Base-by-base conservation (phyloP, 306 rosid genomes). In the Mimosa bimucronata region DNA sequence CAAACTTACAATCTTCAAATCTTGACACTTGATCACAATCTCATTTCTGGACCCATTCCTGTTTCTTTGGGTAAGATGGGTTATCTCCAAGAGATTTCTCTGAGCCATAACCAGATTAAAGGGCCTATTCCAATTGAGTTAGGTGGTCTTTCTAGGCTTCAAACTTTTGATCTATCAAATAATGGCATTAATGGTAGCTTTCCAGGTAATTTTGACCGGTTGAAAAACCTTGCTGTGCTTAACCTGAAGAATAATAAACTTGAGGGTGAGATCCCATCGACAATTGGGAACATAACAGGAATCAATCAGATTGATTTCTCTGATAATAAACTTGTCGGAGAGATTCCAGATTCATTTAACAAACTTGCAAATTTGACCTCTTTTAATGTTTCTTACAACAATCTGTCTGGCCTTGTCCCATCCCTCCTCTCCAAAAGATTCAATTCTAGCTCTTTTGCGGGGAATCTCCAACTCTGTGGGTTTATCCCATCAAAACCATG, bases 381-480 rank as follows among this genome's bases (percentile, higher is more conserved):
- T 66, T 90, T 96, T 89, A 91, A 90, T 83, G 94, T 96, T 42
- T 96, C 99, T 37, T 78, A 85, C 81, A 96, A 96, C 86, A 96
- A 93, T 74, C 92, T 96, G 5, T 93, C 98, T 69, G 99, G 99
- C 42, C 60, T 78, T 60, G 97, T 93, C 67, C 99, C 99, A 10
- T 77, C 87, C 21, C 62, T 81, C 21, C 89, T 96, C 29, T 82
- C 90, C 38, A 89, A 85, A 75, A 93, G 76, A 84, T 96, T 96
- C 99, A 92, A 90, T 73, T 84, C 97, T 55, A 93, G 88, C 82
- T 93, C 99, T 34, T 96, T 96, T 41, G 81, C 25, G 1, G 99
- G 99, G 41, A 96, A 96, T 45, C 84, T 96, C 71, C 87, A 88
- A 71, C 88, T 96, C 1, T 96, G 98, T 80, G 99, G 98, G 7